Base-by-base conservation (phyloP, 2,329 filamentous ascomycete species). In the Calycina marina region DNA sequence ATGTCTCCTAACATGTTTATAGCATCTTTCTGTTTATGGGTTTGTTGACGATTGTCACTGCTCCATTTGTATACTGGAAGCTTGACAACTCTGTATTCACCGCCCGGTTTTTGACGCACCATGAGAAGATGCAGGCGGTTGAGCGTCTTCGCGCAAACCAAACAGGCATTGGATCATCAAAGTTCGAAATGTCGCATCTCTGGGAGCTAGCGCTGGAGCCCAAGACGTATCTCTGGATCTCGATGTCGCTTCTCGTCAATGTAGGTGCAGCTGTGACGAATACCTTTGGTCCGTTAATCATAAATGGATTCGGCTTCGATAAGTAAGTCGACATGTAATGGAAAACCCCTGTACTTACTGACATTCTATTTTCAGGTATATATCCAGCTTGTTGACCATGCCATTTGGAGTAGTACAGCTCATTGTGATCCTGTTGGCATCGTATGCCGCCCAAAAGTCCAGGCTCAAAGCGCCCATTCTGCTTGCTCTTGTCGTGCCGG, bases 71-170 rank as follows among this genome's bases (percentile, higher is more conserved):
- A 1, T 78, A 72, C 52, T 69, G 60, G 57, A 59, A 60, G 28
- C 59, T 80, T 2, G 69, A 75, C 48, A 66, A 67, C 46, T 69
- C 74, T 40, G 37, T 49, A 4, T 36, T 40, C 26, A 64, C 65
- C 0, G 65, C 65, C 0, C 59, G 65, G 10, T 70, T 67, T 36
- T 46, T 90, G 15, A 77, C 60, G 5, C 66, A 76, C 32, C 62
- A 71, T 28, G 81, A 88, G 42, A 70, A 72, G 9, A 51, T 72
- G 0, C 62, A 83, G 25, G 77, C 76, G 0, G 59, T 85, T 15
- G 80, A 83, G 40, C 65, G 81, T 0, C 69, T 88, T 4, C 64
- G 79, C 0, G 63, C 72, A 14, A 88, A 88, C 44, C 72, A 83
- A 49, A 81, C 81, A 38, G 81, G 81, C 0, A 74, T 80, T 11